Evolutionary conservation across 1,284 basidiomycete species (phyloP), one percentile per base, ranked within the genome.

Genomic region (Cutaneotrichosporon sp.): DNA sequence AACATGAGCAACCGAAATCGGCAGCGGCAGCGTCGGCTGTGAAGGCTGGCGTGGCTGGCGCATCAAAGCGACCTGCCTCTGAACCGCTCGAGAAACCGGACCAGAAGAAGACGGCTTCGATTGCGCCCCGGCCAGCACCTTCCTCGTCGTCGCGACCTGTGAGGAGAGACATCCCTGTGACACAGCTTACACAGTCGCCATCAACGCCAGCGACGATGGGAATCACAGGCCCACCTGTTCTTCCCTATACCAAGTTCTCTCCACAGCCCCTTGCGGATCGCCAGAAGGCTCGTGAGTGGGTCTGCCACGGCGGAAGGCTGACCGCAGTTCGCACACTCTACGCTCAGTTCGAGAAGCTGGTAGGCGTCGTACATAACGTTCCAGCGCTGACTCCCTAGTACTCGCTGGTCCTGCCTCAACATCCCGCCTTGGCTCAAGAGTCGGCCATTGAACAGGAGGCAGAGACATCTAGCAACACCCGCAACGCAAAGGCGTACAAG

Each of bases 401-500:
- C 55, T 45, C 65, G 0, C 51, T 45, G 2, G 66, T 80, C 14
- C 66, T 72, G 1, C 50, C 63, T 20, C n/a, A 60, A 0, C 52
- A 68, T 1, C 77, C 79, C 0, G 62, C 67, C 1, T 66, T 79
- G 0, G 76, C 79, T 0, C 70, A 73, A 29, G 65, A 69, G 18
- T 69, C 67, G 1, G 66, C 78, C 4, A 36, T 75, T 0, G 66
- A 59, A 1, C 75, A 80, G 66, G 79, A 80, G 62, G 29, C 46
- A 1, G 76, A 79, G 9, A 72, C 71, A 1, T 73, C 76, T 2
- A 29, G 64, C 0, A 56, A 67, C 1, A 76, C 72, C 2, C 54
- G 70, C 27, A 75, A 72, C 49, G 60, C 73, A 10, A 63, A 66
- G 22, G 70, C 73, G 10, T 79, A 80, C 69, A 77, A 77, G 45